Evolutionary conservation across 2,329 filamentous ascomycete species (phyloP), one percentile per base, ranked within the genome.

Genomic region (Aspergillus sp.): DNA sequence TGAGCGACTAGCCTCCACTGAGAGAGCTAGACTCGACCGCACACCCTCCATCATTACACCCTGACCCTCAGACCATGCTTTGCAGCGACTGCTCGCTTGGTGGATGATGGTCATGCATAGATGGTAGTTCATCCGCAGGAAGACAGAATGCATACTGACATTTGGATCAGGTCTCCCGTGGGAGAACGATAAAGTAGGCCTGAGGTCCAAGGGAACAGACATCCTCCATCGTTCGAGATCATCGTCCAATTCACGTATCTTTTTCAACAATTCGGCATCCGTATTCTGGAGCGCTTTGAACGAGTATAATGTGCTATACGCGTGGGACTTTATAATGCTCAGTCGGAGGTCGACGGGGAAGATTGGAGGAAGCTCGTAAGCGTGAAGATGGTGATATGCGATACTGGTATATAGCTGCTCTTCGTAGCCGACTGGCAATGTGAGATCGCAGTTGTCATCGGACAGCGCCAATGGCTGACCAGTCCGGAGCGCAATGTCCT

Each of bases 181-280:
- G 0, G 64, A 64, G 10, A 74, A 68, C 0, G 74, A 73, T 6
- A 81, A 58, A 0, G 66, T 69, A 0, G 78, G 78, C 2, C 76
- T 66, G 46, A 67, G 73, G 5, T 65, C 52, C 0, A 56, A 53
- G 0, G 74, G 73, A 0, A 81, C 55, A 0, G 76, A 75, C 1
- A 71, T 52, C 1, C 79, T 68, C 78, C 78, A 81, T 8, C 58
- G 58, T 41, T 81, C 78, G 0, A 81, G 62, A 29, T 79, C 75
- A 26, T 77, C 73, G 48, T 81, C 78, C 0, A 81, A 62, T 56
- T 79, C 73, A 4, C 78, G 72, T 8, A 81, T 80, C 3, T 75
- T 71, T 7, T 71, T 69, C 2, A 81, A 63, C 0, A 81, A 59
- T 46, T 80, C 75, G 0, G 76, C 75, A 36, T 80, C 76, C 0